A percentile compares a stretch with the other conserved stretches of the same genome.
Evolutionary conservation across 2,329 filamentous ascomycete species (phyloP).

Genomic region (Ascochyta fabae): DNA sequence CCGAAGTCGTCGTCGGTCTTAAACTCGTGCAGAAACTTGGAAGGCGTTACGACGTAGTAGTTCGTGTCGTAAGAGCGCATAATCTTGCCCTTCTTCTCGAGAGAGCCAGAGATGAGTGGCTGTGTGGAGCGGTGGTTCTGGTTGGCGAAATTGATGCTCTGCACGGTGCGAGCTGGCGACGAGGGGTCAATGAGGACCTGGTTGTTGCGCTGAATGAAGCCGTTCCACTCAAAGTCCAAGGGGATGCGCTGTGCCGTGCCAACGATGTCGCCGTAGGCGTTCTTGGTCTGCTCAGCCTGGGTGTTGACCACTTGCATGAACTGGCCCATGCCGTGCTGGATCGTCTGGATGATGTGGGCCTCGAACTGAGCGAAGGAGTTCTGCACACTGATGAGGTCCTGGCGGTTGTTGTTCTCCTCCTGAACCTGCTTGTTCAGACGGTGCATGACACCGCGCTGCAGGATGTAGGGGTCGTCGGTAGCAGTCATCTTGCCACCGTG

Average conservation of each 20-base stretch:
- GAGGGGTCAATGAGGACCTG: conserved; percentile 79
- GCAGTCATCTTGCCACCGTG: conserved; percentile 73
- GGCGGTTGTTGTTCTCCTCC: conserved; percentile 94
- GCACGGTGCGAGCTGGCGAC: conserved; percentile 73
- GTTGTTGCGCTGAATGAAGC: conserved; percentile 75
- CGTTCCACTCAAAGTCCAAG: conserved; percentile 88
- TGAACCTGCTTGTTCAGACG: conserved; percentile 88
- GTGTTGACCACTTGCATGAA: conserved; percentile 82
- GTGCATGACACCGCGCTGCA: conserved; percentile 81
- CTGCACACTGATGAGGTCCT: conserved; percentile 91
- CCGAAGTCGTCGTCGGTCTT: conserved; percentile 82
- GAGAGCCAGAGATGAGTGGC: conserved; percentile 82
- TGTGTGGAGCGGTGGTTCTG: conserved; percentile 81
- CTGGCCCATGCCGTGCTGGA: conserved; percentile 82
- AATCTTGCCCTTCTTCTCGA: conserved; percentile 91
- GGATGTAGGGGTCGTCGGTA: conserved; percentile 83
- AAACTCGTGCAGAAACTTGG: conserved; percentile 93
- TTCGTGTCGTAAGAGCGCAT: conserved; percentile 79
- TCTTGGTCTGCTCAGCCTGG: conserved; percentile 81
- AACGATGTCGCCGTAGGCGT: conserved; percentile 84
- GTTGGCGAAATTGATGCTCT: conserved; percentile 83
- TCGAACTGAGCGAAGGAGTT: conserved; percentile 89
- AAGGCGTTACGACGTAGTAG: conserved; percentile 90
- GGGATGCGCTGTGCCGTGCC: conserved; percentile 77
- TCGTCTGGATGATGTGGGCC: conserved; percentile 78